phyloP scores from a whole-genome alignment of 192 early-diverging fungal genomes.

The Coemansia sp. region DNA sequence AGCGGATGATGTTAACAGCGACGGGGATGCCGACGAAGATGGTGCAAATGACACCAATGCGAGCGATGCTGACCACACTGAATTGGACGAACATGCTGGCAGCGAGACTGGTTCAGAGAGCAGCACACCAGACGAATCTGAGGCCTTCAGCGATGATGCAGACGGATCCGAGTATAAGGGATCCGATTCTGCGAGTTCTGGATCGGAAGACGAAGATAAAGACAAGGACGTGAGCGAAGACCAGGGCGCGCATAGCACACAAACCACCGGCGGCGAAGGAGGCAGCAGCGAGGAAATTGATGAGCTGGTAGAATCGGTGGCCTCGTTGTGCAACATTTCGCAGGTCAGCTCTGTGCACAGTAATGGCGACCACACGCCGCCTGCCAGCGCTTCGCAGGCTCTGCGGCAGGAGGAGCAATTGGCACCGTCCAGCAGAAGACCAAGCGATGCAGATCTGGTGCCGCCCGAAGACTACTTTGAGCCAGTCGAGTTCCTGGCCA shows the following conservation, averaged over 20 bases:
- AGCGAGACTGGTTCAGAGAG: neutral
- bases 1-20: neutral
- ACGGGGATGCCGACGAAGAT: neutral
- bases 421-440: neutral
- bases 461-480: conserved; percentile 9
- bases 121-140: neutral
- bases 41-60: neutral
- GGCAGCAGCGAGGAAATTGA: conserved; percentile 4
- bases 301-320: conserved; percentile 1
- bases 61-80: neutral
- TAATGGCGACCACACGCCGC: conserved; percentile 2
- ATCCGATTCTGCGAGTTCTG: neutral
- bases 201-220: neutral
- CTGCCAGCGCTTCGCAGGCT: neutral
- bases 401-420: neutral
- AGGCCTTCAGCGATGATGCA: neutral
- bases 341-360: neutral
- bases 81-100: neutral
- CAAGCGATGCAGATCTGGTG: neutral
- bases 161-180: neutral
- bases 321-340: conserved; percentile 3
- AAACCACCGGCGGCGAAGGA: neutral
- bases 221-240: neutral
- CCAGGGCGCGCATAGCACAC: neutral
- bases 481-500: conserved; percentile 28